Evolutionary conservation across 2,329 filamentous ascomycete genomes (phyloP), one percentile per base, ranked within the genome.

Genomic region (Aureobasidium zeae): DNA sequence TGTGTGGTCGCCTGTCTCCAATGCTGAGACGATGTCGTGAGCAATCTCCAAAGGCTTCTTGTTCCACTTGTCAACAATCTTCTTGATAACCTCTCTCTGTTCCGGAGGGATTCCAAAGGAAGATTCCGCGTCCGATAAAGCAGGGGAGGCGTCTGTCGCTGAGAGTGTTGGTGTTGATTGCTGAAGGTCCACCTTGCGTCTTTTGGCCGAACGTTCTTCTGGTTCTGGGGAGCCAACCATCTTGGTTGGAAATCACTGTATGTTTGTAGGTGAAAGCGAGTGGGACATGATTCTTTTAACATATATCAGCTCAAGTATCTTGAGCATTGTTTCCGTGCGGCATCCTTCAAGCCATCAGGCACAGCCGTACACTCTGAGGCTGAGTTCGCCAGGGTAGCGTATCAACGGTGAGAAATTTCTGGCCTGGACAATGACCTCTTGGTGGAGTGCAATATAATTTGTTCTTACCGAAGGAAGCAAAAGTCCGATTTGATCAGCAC

Each of bases 11-110:
- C 50, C 48, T 10, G 46, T 38, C 16, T 35, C 44, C 30, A 43
- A 21, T 19, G 39, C 39, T 26, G 39, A 43, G 7, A 43, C 39
- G 13, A 53, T 32, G 22, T 52, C 50, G 36, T 46, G 51, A 6
- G 49, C 43, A 8, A 46, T 47, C 16, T 49, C 37, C 26, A 50
- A 47, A 10, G 51, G 51, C 32, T 51, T 28, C 13, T 46, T 44
- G 31, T 52, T 41, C 48, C 43, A 53, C 38, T 50, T 50, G 26
- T 47, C 47, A 11, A 44, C 49, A 6, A 45, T 46, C n/a, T 48
- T 29, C 25, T 32, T 25, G 19, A 44, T 45, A 30, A 52, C 47
- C 7, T 53, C 47, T 29, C 44, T 26, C 30, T 44, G 43, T 17
- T 33, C 30, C 13, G 44, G 11, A 26, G 44, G 24, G 6, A 46